Evolutionary conservation across 2,329 filamentous ascomycete genomes (phyloP).

Genomic region (Hirsutella thompsonii): DNA sequence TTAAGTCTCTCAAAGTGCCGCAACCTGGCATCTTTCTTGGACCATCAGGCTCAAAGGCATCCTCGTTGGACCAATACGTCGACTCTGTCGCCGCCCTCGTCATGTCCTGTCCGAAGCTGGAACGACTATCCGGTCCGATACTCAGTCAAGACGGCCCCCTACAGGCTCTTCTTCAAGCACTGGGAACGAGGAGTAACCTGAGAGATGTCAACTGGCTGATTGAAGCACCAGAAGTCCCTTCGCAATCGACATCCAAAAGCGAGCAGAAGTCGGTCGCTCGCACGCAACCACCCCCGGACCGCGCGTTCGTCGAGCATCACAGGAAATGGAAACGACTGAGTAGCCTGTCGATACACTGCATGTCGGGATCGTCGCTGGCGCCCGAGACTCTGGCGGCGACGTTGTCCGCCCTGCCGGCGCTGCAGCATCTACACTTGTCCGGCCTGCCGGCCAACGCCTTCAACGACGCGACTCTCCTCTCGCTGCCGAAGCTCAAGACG

Average conservation of each 20-base stretch:
- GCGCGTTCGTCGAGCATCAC: constrained; percentile 37
- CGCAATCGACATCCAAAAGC: constrained; percentile 12
- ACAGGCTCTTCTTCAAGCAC: constrained; percentile 42
- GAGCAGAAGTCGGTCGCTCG: neutral
- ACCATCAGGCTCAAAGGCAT: constrained; percentile 9
- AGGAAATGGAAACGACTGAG: constrained; percentile 41
- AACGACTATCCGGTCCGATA: constrained; percentile 41
- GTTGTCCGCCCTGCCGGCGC: constrained; percentile 35
- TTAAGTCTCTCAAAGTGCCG: constrained; percentile 42
- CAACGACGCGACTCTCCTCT: constrained; percentile 39
- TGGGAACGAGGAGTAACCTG: constrained; percentile 42
- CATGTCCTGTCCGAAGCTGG: constrained; percentile 53
- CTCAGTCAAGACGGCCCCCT: constrained; percentile 42
- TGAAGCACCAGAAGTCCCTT: constrained; percentile 18
- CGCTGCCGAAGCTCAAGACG: constrained; percentile 39
- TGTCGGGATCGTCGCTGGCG: constrained; percentile 39
- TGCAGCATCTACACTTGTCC: constrained; percentile 47
- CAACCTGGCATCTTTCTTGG: constrained; percentile 28
- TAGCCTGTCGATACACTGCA: constrained; percentile 45
- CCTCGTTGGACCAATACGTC: constrained; percentile 37
- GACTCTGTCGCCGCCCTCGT: constrained; percentile 46
- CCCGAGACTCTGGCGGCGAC: constrained; percentile 38
- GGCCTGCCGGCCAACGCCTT: constrained; percentile 43
- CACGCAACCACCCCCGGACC: constrained; percentile 19
- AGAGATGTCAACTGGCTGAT: constrained; percentile 49